Percentiles rank a stretch among this genome's conserved stretches.
Conservation (phyloP, 495 filamentous ascomycete species). For the Aspergillus bertholletiae region DNA sequence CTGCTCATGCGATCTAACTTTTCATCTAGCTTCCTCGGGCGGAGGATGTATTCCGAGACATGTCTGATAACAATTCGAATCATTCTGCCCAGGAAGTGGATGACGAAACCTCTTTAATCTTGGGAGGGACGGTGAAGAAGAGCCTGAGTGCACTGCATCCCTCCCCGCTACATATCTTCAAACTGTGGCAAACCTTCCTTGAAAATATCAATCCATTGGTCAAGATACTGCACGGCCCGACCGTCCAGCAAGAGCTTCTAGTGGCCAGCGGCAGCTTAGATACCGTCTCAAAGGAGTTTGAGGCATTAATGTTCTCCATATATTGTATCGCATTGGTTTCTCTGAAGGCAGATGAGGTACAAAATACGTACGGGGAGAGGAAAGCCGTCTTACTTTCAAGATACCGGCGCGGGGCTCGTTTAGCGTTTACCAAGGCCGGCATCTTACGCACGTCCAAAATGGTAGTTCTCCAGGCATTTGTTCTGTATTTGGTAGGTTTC, state of each 20-base stretch:
- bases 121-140: constrained; percentile 10
- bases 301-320: constrained; percentile 49
- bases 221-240: constrained; percentile 69
- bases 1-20: not conserved
- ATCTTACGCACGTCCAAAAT: constrained; percentile 42
- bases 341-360: constrained; percentile 34
- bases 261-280: constrained; percentile 33
- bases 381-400: constrained; percentile 35
- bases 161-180: constrained; percentile 62
- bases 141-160: constrained; percentile 53
- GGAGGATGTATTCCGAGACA: constrained; percentile 34
- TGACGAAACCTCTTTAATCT: constrained; percentile 22
- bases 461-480: constrained; percentile 43
- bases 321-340: constrained; percentile 43
- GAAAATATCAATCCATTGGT: constrained; percentile 65
- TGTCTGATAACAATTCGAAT: constrained; percentile 19
- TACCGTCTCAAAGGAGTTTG: constrained; percentile 30
- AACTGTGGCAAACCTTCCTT: constrained; percentile 66
- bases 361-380: constrained; percentile 37
- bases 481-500: constrained; percentile 37
- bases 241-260: constrained; percentile 43
- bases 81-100: constrained; percentile 15
- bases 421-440: constrained; percentile 44
- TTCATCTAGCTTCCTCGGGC: constrained; percentile 43
- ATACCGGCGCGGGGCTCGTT: constrained; percentile 40